Evolutionary conservation across 345 rosid species (phyloP).

Genomic region (Sonneratia alba): DNA sequence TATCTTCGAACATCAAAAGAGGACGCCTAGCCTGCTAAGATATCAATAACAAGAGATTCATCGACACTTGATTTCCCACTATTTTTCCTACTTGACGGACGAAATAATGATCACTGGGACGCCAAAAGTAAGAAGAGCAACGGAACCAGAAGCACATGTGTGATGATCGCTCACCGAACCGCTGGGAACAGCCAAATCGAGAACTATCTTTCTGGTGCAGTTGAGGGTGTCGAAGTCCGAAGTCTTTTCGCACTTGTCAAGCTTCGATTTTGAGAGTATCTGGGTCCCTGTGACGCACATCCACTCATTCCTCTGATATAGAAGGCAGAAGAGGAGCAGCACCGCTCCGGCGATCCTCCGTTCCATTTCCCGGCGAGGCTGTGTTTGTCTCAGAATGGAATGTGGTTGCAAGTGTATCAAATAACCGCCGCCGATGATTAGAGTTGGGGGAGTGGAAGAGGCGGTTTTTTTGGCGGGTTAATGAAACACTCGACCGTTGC

Average conservation of each 20-base stretch:
- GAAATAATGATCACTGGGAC: too few relatives aligned
- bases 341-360: background rate
- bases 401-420: background rate
- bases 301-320: background rate
- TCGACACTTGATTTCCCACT: too few relatives aligned
- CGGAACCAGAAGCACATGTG: background rate
- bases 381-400: background rate
- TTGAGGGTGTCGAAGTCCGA: slow-evolving; percentile 26
- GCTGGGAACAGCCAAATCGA: slow-evolving; percentile 59
- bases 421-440: background rate
- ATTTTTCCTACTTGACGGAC: too few relatives aligned
- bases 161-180: slow-evolving; percentile 37
- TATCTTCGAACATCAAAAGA: background rate
- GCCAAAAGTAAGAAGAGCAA: background rate
- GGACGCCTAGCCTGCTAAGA: too few relatives aligned
- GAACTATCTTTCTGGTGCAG: slow-evolving; percentile 48
- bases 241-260: slow-evolving; percentile 44
- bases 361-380: background rate
- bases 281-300: slow-evolving; percentile 17
- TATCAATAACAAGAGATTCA: too few relatives aligned
- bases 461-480: background rate
- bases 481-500: background rate
- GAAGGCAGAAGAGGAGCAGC: slow-evolving; percentile 1
- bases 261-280: slow-evolving; percentile 66
- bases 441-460: background rate